Evolutionary conservation across 495 filamentous ascomycete genomes (phyloP).

Genomic region (Xylaria intraflava): DNA sequence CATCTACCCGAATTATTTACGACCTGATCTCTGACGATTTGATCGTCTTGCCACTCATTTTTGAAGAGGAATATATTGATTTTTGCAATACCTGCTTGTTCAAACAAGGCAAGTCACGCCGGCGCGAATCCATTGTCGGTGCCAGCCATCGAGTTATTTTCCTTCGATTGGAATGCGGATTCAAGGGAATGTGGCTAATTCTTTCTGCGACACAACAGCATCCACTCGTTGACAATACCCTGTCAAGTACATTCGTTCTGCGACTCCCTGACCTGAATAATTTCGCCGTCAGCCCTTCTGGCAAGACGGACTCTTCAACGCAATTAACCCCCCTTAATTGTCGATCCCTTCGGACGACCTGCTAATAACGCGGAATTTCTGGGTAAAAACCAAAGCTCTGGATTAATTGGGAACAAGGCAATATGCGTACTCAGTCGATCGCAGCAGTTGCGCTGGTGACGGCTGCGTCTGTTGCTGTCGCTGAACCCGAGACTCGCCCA

Average conservation of each 20-base stretch:
- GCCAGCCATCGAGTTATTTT: neutral
- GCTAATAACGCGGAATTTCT: neutral
- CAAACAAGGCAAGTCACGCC: constrained; percentile 6
- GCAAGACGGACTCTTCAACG: constrained; percentile 21
- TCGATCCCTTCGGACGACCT: constrained; percentile 10
- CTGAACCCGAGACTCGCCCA: constrained; percentile 38
- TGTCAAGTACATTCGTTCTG: constrained; percentile 63
- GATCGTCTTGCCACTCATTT: constrained; percentile 15
- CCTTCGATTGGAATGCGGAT: neutral
- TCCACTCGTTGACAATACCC: constrained; percentile 50
- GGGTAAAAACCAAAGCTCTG: constrained; percentile 16
- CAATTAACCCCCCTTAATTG: constrained; percentile 21
- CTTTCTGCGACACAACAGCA: constrained; percentile 25
- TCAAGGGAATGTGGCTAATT: neutral
- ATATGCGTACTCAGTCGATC: constrained; percentile 44
- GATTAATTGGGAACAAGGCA: constrained; percentile 21
- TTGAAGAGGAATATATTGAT: constrained; percentile 7
- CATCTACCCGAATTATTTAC: constrained; percentile 7
- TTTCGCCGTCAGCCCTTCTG: constrained; percentile 10
- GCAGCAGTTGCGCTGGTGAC: constrained; percentile 48
- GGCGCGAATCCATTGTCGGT: neutral
- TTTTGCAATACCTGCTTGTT: constrained; percentile 10
- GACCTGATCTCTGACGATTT: constrained; percentile 9
- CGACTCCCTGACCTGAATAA: constrained; percentile 42
- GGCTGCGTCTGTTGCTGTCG: constrained; percentile 42